Evolutionary conservation across 1,284 basidiomycete genomes (phyloP).

Genomic region (Leccinum pallidistipes): DNA sequence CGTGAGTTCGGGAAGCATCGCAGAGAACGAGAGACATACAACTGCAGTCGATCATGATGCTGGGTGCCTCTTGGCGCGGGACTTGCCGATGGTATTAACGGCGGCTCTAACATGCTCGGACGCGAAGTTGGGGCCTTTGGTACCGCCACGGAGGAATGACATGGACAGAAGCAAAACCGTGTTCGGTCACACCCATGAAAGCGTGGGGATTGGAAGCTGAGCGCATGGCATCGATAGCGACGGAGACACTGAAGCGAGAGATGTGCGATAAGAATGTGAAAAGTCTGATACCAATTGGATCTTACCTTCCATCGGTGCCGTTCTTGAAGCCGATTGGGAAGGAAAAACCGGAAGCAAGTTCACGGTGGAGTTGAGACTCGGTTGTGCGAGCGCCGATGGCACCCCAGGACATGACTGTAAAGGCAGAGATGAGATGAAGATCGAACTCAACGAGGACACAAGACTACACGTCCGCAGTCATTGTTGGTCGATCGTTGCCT

Average conservation of each 20-base stretch:
- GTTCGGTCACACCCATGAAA: conserved; percentile 97
- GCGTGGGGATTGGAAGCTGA: conserved; percentile 91
- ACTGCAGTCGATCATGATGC: conserved; percentile 84
- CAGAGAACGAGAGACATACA: conserved; percentile 47
- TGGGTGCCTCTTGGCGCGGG: conserved; percentile 60
- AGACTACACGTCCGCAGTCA: conserved; percentile 61
- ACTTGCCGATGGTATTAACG: conserved; percentile 68
- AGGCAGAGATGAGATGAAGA: neutral
- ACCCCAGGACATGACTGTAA: conserved; percentile 86
- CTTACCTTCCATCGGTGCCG: conserved; percentile 91
- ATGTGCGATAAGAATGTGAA: conserved; percentile 12
- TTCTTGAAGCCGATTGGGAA: conserved; percentile 99
- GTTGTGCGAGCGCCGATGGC: conserved; percentile 98
- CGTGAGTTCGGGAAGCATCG: neutral
- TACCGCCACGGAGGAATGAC: conserved; percentile 92
- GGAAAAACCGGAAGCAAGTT: conserved; percentile 87
- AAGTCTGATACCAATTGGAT: neutral
- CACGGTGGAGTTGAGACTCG: conserved; percentile 90
- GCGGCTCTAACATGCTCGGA: conserved; percentile 76
- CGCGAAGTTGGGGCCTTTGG: conserved; percentile 84
- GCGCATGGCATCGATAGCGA: conserved; percentile 96
- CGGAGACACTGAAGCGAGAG: conserved; percentile 46
- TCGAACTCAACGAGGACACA: neutral
- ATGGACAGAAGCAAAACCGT: conserved; percentile 91
- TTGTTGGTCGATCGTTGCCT: conserved; percentile 64